These are phyloP conservation scores for Penicillium verhagenii DNA, from an alignment of 495 filamentous ascomycete species.

Conservation along the genomic window DNA sequence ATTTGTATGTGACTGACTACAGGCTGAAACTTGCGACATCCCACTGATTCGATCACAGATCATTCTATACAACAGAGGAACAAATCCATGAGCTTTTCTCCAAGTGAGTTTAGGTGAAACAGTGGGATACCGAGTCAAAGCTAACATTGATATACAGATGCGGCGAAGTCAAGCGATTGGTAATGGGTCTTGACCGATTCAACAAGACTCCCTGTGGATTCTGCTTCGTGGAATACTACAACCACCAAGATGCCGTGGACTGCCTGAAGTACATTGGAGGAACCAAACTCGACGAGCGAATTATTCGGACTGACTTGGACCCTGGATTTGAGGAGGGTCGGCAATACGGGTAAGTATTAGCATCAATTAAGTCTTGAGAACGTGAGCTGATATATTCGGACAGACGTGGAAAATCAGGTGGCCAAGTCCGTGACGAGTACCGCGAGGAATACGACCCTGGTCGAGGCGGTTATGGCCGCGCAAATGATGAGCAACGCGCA, in stretches of 20 bases:
- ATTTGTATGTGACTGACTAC: constrained; percentile 63
- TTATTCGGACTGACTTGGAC: constrained; percentile 95
- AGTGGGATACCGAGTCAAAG: background rate
- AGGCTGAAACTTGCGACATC: background rate
- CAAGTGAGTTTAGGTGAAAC: constrained; percentile 52
- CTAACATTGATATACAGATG: constrained; percentile 49
- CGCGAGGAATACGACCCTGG: constrained; percentile 94
- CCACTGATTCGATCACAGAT: constrained; percentile 56
- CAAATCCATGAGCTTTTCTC: constrained; percentile 97
- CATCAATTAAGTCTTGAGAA: background rate
- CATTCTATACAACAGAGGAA: constrained; percentile 99
- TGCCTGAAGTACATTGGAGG: constrained; percentile 98
- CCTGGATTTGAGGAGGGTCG: constrained; percentile 94
- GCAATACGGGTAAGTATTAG: constrained; percentile 75
- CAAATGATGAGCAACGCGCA: constrained; percentile 61
- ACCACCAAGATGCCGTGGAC: constrained; percentile 90
- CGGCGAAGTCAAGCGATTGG: constrained; percentile 93
- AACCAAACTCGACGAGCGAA: constrained; percentile 96
- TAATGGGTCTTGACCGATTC: constrained; percentile 98
- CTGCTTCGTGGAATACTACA: constrained; percentile 99
- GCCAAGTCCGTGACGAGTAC: constrained; percentile 97
- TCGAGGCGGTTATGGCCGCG: constrained; percentile 78
- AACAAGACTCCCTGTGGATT: constrained; percentile 98
- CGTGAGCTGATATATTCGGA: constrained; percentile 8
- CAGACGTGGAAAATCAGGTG: constrained; percentile 84